These are phyloP conservation scores for Diplosphaera chodatii DNA, from an alignment of 139 green algal species.

Conservation along the genomic window DNA sequence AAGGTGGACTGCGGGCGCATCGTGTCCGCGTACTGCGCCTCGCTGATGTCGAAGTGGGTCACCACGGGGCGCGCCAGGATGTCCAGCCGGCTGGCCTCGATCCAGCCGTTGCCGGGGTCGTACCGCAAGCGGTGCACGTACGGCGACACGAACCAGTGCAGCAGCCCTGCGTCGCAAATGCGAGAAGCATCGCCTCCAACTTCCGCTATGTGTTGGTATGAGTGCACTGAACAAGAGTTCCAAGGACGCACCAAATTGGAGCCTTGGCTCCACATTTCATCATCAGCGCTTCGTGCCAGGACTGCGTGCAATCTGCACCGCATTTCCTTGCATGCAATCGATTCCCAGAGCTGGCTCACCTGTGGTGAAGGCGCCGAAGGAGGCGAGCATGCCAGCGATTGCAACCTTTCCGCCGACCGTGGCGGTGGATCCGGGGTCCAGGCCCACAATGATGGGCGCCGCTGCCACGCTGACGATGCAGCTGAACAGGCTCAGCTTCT, in stretches of 20 bases:
- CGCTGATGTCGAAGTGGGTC: conserved; percentile 8
- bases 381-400: conserved; percentile 9
- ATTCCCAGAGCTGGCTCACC: neutral
- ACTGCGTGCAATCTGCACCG: too few species aligned
- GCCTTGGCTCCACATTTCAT: too few species aligned
- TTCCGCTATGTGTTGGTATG: too few species aligned
- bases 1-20: conserved; percentile 36
- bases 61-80: conserved; percentile 9
- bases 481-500: conserved; percentile 39
- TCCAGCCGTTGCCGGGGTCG: neutral
- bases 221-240: too few species aligned
- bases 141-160: conserved; percentile 27
- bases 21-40: conserved; percentile 13
- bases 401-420: conserved; percentile 20
- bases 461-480: conserved; percentile 23
- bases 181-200: too few species aligned
- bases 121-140: conserved; percentile 17
- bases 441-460: conserved; percentile 26
- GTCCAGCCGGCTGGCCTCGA: conserved; percentile 8
- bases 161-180: conserved; percentile 9
- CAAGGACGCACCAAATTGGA: too few species aligned
- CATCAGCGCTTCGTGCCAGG: too few species aligned
- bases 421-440: conserved; percentile 12
- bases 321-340: too few species aligned
- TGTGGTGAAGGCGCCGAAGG: conserved; percentile 35